Percentiles rank a stretch among this genome's conserved stretches.
phyloP scores from a whole-genome alignment of 2,329 filamentous ascomycete genomes.

The Cryphonectria nitschkei region DNA sequence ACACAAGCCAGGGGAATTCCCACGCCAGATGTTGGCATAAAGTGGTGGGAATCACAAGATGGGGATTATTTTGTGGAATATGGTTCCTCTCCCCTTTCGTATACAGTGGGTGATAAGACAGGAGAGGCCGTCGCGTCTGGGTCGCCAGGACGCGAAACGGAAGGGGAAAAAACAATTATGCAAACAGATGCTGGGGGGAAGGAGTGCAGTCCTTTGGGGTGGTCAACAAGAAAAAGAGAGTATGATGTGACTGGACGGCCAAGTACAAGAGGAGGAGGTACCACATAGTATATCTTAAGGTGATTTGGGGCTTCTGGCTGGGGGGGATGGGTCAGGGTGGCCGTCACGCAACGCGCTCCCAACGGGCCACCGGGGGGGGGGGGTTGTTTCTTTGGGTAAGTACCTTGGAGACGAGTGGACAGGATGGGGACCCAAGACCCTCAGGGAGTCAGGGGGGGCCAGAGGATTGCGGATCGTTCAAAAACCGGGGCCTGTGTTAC shows the following conservation, averaged over 20 bases:
- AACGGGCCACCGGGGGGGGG: not conserved
- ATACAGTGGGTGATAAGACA: conserved; percentile 9
- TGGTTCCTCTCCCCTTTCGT: not conserved
- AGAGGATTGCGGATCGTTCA: conserved; percentile 19
- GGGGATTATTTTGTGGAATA: not conserved
- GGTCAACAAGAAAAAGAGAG: not conserved
- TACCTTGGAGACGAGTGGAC: conserved; percentile 15
- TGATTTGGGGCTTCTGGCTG: not conserved
- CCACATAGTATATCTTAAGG: conserved; percentile 11
- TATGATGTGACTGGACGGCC: not conserved
- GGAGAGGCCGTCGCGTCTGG: conserved; percentile 15
- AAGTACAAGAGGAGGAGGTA: conserved; percentile 8
- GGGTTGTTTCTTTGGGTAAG: conserved; percentile 1
- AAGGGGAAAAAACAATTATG: conserved; percentile 13
- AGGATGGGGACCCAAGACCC: conserved; percentile 21
- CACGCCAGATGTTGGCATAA: not conserved
- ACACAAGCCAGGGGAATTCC: not conserved
- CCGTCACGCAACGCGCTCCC: conserved; percentile 11
- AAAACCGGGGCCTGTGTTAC: conserved; percentile 14
- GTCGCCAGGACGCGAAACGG: conserved; percentile 21
- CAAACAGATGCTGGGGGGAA: conserved; percentile 13
- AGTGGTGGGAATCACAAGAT: conserved; percentile 7
- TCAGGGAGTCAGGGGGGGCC: conserved; percentile 2
- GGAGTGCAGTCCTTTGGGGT: not conserved
- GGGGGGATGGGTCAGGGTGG: not conserved